These are phyloP conservation scores for Zhuliangozyma parablackwelliae DNA, from an alignment of 1,139 yeast genomes.

Conservation along the genomic window DNA sequence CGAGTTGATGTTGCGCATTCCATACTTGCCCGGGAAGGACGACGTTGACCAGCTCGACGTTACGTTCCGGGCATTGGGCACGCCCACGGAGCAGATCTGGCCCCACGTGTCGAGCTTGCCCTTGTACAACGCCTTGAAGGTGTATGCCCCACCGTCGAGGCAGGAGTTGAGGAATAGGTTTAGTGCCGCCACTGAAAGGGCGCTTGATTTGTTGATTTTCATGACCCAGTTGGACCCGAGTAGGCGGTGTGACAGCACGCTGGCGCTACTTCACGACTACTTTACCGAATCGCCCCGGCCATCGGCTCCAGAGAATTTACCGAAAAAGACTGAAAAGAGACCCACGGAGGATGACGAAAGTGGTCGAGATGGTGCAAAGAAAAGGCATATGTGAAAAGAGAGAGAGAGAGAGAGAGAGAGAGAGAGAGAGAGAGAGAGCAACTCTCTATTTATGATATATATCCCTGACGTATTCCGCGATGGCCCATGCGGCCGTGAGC, in stretches of 20 bases:
- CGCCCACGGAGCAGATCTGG: slow-evolving; percentile 92
- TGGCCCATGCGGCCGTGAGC: slow-evolving; percentile 74
- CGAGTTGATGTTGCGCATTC: slow-evolving; percentile 89
- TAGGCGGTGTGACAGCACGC: slow-evolving; percentile 61
- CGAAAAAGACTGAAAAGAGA: slow-evolving; percentile 39
- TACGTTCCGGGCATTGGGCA: slow-evolving; percentile 90
- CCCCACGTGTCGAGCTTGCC: slow-evolving; percentile 83
- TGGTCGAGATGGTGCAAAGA: slow-evolving; percentile 5
- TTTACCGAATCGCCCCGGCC: slow-evolving; percentile 76
- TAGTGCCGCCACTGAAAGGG: slow-evolving; percentile 87
- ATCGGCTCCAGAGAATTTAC: slow-evolving; percentile 65
- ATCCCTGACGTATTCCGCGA: slow-evolving; percentile 63
- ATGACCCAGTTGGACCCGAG: slow-evolving; percentile 80
- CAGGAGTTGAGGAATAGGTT: slow-evolving; percentile 79
- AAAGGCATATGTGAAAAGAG: slow-evolving; percentile 13
- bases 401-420: background rate
- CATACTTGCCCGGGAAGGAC: slow-evolving; percentile 88
- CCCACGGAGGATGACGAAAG: slow-evolving; percentile 10
- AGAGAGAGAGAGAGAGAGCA: too few species aligned
- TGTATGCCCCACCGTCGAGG: slow-evolving; percentile 81
- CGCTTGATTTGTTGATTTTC: slow-evolving; percentile 68
- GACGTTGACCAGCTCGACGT: slow-evolving; percentile 87
- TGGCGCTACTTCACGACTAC: slow-evolving; percentile 63
- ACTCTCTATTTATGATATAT: slow-evolving; percentile 22
- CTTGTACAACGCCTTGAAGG: slow-evolving; percentile 61